Evolutionary conservation across 352 stramenopile species (phyloP), one percentile per base, ranked within the genome.

Genomic region (Globisporangium recalcitrans): DNA sequence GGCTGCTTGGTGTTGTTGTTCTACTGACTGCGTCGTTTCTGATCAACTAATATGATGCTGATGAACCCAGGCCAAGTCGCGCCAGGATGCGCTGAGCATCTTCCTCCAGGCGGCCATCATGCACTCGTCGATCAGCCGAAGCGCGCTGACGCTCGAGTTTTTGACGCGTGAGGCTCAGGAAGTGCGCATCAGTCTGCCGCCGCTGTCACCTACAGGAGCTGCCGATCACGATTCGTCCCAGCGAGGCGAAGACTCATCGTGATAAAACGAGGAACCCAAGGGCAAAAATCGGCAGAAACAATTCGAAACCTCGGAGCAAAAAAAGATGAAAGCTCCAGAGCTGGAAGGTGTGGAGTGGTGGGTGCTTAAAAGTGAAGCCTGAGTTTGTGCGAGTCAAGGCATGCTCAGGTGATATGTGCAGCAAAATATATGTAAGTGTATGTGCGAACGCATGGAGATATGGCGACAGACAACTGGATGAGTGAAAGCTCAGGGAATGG

Each of bases 51-150:
- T 38, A 22, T 31, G 22, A 44, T 21, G 7, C 2, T n/a, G n/a
- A 19, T 31, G 24, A 46, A 21, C 14, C 38, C 21, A 72, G 70
- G 82, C 82, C 9, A 92, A 88, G 38, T 71, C 80, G 42, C 81
- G 85, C 2, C 83, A 94, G 57, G 85, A 94, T 47, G 75, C 78
- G 9, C 63, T 94, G n/a, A 89, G 85, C 44, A 67, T 88, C 42
- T 90, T 91, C 40, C 65, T 94, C 38, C 81, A 94, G 54, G 83
- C 81, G 3, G 78, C 80, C 11, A 90, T 91, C 64, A 94, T 94
- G 85, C 85, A 92, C 69, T 88, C 85, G 38, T 72, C 67, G 16
- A 82, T 92, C 47, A 91, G 80, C 59, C 71, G 79, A n/a, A 90
- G 75, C 46, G 63, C 74, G 26, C 68, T 78, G 7, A 85, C 90